A percentile compares a stretch with the other conserved stretches of the same genome.
Conservation (phyloP, 768 basidiomycete species). For the Phanerochaete sordida region DNA sequence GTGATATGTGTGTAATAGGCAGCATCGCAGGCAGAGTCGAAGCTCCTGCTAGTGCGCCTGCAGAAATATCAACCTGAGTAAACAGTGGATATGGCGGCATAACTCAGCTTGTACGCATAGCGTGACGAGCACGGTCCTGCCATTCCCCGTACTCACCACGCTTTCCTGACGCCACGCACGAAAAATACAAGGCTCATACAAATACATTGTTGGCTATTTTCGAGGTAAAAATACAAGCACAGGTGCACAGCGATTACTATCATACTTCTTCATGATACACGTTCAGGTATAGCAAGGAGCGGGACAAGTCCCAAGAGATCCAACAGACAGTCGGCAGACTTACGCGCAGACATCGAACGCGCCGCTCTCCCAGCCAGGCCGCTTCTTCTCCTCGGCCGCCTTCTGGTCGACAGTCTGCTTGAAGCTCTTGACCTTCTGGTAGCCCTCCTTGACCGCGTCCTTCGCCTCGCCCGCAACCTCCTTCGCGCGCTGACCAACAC, state of each 20-base stretch:
- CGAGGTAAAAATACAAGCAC: neutral
- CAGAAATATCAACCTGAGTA: no score
- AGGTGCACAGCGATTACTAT: neutral
- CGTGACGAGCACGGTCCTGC: no score
- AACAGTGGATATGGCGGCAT: no score
- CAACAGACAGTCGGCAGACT: neutral
- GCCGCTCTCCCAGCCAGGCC: constrained; percentile 32
- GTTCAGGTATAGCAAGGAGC: neutral
- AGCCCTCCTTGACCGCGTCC: constrained; percentile 25
- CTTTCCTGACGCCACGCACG: no score
- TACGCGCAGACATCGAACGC: constrained; percentile 31
- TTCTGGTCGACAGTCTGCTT: constrained; percentile 30
- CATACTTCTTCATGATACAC: neutral
- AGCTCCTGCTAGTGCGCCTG: no score
- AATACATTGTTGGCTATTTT: neutral
- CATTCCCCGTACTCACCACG: no score
- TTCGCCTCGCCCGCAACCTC: constrained; percentile 21
- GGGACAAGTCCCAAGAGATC: neutral
- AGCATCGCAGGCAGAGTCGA: no score
- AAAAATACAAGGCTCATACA: no score
- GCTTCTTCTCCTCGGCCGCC: constrained; percentile 27
- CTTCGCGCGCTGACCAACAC: constrained; percentile 20
- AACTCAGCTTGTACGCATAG: no score
- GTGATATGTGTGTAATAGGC: no score
- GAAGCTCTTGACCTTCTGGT: constrained; percentile 27